Percentiles rank a stretch among this genome's conserved stretches.
These are phyloP conservation scores for Striga asiatica DNA, from an alignment of 257 asterid genomes.

Conservation along the genomic window DNA sequence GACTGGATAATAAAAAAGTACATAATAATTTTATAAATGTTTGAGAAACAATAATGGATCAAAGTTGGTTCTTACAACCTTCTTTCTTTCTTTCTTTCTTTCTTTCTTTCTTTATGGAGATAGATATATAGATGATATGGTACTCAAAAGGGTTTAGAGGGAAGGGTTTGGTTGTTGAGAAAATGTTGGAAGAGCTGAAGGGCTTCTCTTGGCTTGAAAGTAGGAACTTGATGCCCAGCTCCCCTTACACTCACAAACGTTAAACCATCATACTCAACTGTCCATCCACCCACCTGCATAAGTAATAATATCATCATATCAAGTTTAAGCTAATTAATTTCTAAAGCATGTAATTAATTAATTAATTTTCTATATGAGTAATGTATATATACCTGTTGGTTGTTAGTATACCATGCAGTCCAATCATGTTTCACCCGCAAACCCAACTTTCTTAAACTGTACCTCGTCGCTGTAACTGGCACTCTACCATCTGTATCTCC, in stretches of 20 bases:
- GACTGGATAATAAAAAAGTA: no score
- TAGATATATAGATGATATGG: no score
- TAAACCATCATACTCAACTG: slow-evolving; percentile 50
- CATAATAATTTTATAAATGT: no score
- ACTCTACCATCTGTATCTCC: slow-evolving; percentile 77
- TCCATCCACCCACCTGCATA: slow-evolving; percentile 93
- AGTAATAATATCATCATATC: no score
- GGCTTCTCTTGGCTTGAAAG: slow-evolving; percentile 56
- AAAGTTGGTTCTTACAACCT: no score
- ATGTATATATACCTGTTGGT: slow-evolving; percentile 39
- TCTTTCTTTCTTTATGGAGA: no score
- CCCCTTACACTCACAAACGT: slow-evolving; percentile 67
- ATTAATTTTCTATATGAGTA: neutral
- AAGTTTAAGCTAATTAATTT: no score
- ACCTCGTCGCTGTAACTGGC: slow-evolving; percentile 60
- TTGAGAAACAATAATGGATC: no score
- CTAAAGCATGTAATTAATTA: no score
- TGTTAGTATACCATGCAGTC: slow-evolving; percentile 65
- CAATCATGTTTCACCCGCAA: slow-evolving; percentile 38
- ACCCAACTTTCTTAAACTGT: slow-evolving; percentile 40
- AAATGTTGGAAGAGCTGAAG: slow-evolving; percentile 50
- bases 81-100: no score
- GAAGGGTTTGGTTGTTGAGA: slow-evolving; percentile 37
- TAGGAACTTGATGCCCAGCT: slow-evolving; percentile 84
- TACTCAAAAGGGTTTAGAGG: slow-evolving; percentile 39